A percentile compares a stretch with the other conserved stretches of the same genome.
phyloP scores from a whole-genome alignment of 1,284 basidiomycete species.

The Albatrellus sp. region DNA sequence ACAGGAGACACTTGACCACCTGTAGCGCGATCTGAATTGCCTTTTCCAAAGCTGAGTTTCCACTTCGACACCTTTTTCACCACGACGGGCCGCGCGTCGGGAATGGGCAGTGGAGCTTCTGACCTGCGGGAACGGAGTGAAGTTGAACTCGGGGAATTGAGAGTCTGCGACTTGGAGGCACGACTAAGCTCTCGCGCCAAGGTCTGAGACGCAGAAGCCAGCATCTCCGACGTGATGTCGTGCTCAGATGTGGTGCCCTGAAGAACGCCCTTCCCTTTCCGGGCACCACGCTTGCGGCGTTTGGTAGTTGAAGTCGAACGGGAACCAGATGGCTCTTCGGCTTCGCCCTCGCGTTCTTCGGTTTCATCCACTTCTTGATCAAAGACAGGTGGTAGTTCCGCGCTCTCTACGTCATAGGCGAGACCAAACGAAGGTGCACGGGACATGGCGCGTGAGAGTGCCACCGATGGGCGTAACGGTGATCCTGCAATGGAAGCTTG shows the following conservation, averaged over 20 bases:
- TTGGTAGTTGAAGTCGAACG: slow-evolving; percentile 57
- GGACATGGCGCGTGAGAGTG: slow-evolving; percentile 41
- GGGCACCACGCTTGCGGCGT: slow-evolving; percentile 67
- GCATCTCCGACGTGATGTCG: slow-evolving; percentile 50
- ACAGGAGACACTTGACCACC: slow-evolving; percentile 28
- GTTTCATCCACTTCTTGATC: slow-evolving; percentile 39
- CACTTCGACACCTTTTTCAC: slow-evolving; percentile 71
- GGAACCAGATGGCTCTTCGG: slow-evolving; percentile 24
- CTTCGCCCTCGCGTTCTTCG: slow-evolving; percentile 22
- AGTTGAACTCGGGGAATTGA: slow-evolving; percentile 12
- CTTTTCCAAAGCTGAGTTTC: slow-evolving; percentile 66
- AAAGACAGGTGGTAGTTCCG: slow-evolving; percentile 22
- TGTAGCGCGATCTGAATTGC: slow-evolving; percentile 15
- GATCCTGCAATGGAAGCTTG: slow-evolving; percentile 31
- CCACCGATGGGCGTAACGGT: slow-evolving; percentile 32
- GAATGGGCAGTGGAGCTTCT: slow-evolving; percentile 5
- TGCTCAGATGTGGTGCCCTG: slow-evolving; percentile 15
- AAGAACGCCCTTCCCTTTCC: slow-evolving; percentile 45
- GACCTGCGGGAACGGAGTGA: slow-evolving; percentile 4
- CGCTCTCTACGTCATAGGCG: slow-evolving; percentile 31
- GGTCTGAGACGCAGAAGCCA: slow-evolving; percentile 71
- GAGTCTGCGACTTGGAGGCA: slow-evolving; percentile 20
- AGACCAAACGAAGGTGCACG: slow-evolving; percentile 48
- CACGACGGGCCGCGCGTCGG: slow-evolving; percentile 16
- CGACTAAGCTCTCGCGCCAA: slow-evolving; percentile 75